Evolutionary conservation across 129 eudicot species (phyloP).

Genomic region (Helianthus annuus): DNA sequence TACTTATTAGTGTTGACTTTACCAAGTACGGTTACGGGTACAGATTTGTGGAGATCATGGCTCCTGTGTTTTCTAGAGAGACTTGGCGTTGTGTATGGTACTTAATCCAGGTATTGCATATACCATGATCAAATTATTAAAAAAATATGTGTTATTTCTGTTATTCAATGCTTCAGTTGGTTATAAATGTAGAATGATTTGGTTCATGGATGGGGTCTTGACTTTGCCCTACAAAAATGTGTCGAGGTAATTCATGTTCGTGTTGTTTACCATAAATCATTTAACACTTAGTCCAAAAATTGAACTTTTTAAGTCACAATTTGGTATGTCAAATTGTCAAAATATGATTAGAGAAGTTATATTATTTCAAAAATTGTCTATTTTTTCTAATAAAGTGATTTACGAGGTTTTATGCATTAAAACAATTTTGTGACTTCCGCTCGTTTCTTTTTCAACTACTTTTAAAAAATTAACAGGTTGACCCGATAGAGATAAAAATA

Average conservation of each 20-base stretch:
- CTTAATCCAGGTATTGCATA: constrained; percentile 72
- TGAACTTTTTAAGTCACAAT: background rate
- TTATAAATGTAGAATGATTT: constrained; percentile 73
- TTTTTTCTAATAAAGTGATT: background rate
- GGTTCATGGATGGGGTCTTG: constrained; percentile 99
- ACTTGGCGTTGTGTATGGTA: constrained; percentile 99
- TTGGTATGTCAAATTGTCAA: background rate
- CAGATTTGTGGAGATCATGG: constrained; percentile 98
- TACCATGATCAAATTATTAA: constrained; percentile 7
- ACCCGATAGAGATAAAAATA: background rate
- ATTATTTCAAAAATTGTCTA: background rate
- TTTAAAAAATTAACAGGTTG: background rate
- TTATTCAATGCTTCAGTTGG: background rate
- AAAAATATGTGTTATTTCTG: background rate
- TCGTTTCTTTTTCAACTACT: background rate
- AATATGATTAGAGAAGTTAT: background rate
- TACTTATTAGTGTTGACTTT: constrained; percentile 10
- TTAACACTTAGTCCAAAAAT: background rate
- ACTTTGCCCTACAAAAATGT: constrained; percentile 78
- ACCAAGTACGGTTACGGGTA: constrained; percentile 4
- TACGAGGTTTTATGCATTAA: background rate
- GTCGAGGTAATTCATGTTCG: constrained; percentile 55
- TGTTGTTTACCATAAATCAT: background rate
- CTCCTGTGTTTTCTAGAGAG: constrained; percentile 89
- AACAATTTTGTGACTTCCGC: background rate